Percentiles rank a stretch among this genome's conserved stretches.
phyloP scores from a whole-genome alignment of 2,329 filamentous ascomycete species.

The Calonectria montana region DNA sequence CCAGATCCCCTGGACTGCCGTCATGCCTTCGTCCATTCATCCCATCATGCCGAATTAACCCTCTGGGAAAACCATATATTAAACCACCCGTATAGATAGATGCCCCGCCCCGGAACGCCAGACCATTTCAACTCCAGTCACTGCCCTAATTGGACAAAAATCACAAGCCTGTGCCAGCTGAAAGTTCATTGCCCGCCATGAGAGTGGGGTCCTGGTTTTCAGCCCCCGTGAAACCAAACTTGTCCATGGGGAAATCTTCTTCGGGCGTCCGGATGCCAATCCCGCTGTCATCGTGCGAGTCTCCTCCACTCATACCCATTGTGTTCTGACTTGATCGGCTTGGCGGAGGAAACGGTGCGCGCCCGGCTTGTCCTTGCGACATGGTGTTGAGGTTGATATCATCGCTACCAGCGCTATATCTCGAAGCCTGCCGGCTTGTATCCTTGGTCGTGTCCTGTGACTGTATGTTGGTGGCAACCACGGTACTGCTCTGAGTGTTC shows the following conservation, averaged over 20 bases:
- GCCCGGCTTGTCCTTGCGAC: slow-evolving; percentile 60
- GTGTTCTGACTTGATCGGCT: slow-evolving; percentile 57
- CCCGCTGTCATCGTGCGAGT: slow-evolving; percentile 76
- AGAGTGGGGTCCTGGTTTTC: slow-evolving; percentile 51
- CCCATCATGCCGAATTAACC: slow-evolving; percentile 44
- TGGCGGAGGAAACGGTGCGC: slow-evolving; percentile 61
- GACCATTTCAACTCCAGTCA: slow-evolving; percentile 13
- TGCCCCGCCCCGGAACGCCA: slow-evolving; percentile 40
- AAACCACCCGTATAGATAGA: slow-evolving; percentile 39
- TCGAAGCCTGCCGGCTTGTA: slow-evolving; percentile 47
- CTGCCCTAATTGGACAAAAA: not conserved
- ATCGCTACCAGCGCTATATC: slow-evolving; percentile 59
- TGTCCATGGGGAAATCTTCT: slow-evolving; percentile 71
- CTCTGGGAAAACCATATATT: slow-evolving; percentile 37
- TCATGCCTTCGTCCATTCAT: slow-evolving; percentile 49
- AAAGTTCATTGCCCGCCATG: slow-evolving; percentile 46
- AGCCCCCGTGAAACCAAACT: slow-evolving; percentile 61
- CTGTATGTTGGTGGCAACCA: slow-evolving; percentile 41
- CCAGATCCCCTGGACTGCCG: slow-evolving; percentile 29
- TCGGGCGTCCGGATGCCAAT: slow-evolving; percentile 78
- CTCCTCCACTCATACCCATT: slow-evolving; percentile 51
- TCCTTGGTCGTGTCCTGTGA: slow-evolving; percentile 52
- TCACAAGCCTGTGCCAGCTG: slow-evolving; percentile 35
- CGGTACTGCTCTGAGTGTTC: slow-evolving; percentile 48
- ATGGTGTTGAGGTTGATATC: slow-evolving; percentile 58